Evolutionary conservation across 2,329 filamentous ascomycete species (phyloP).

Genomic region (Trichoderma brevicompactum): DNA sequence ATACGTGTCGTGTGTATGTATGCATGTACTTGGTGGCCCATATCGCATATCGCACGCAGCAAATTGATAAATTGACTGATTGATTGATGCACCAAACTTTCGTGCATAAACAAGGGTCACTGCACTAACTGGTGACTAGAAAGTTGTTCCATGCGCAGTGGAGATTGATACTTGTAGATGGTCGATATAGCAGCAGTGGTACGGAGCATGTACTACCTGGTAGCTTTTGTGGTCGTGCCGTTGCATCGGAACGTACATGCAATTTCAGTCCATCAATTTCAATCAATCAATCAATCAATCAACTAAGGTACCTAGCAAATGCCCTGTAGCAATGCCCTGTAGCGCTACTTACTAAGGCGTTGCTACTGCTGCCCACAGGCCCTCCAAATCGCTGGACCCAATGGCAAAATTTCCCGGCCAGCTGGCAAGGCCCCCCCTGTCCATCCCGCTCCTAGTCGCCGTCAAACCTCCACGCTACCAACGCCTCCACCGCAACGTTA

Average conservation of each 20-base stretch:
- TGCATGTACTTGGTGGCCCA: too few relatives aligned
- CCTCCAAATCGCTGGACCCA: conserved; percentile 20
- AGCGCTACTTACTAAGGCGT: not conserved
- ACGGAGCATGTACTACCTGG: not conserved
- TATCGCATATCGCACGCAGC: not conserved
- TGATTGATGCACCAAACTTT: not conserved
- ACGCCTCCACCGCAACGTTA: conserved; percentile 30
- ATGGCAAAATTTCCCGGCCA: conserved; percentile 29
- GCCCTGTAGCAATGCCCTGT: too few relatives aligned
- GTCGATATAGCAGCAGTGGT: not conserved
- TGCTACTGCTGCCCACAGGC: not conserved
- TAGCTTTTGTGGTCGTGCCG: too few relatives aligned
- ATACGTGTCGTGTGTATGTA: not conserved
- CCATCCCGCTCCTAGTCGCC: conserved; percentile 22
- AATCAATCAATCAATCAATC: too few relatives aligned
- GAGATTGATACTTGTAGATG: too few relatives aligned
- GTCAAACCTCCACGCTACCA: conserved; percentile 29
- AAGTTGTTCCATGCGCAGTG: too few relatives aligned
- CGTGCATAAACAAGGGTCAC: not conserved
- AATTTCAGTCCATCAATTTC: too few relatives aligned
- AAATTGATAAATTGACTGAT: not conserved
- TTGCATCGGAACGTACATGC: too few relatives aligned
- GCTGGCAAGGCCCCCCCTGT: conserved; percentile 19
- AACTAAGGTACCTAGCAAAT: too few relatives aligned
- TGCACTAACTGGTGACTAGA: too few relatives aligned